These are phyloP conservation scores for Hypoxylon subgilvum DNA, from an alignment of 495 filamentous ascomycete genomes.

Conservation along the genomic window DNA sequence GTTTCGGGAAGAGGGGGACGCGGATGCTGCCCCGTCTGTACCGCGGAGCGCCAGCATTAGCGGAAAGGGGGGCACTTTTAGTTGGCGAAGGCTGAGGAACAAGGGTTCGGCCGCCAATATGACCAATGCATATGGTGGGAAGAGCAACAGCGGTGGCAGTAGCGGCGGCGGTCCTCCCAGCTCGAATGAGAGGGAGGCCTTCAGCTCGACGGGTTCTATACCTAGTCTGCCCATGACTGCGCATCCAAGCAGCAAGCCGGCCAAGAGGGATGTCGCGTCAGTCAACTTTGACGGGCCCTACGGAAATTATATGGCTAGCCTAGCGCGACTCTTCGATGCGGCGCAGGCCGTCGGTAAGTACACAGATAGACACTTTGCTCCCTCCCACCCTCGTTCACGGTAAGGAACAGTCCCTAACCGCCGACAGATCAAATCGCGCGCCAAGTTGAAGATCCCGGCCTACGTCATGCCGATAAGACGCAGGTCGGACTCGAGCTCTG, in stretches of 20 bases:
- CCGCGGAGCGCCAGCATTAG: slow-evolving; percentile 63
- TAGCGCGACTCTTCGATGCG: slow-evolving; percentile 92
- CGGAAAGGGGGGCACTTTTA: slow-evolving; percentile 72
- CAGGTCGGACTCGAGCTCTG: slow-evolving; percentile 94
- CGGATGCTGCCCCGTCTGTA: slow-evolving; percentile 44
- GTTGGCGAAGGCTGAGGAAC: slow-evolving; percentile 85
- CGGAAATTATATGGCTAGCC: slow-evolving; percentile 84
- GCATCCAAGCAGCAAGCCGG: slow-evolving; percentile 62
- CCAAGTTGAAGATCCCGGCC: slow-evolving; percentile 90
- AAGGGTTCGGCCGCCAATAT: slow-evolving; percentile 77
- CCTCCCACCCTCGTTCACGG: neutral
- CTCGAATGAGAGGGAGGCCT: slow-evolving; percentile 39
- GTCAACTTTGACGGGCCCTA: slow-evolving; percentile 82
- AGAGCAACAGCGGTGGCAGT: slow-evolving; percentile 42
- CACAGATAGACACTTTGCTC: neutral
- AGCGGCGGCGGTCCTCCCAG: slow-evolving; percentile 38
- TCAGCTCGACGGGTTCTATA: slow-evolving; percentile 50
- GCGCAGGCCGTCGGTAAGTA: slow-evolving; percentile 88
- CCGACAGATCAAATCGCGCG: slow-evolving; percentile 88
- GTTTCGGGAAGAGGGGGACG: slow-evolving; percentile 65
- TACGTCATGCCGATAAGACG: slow-evolving; percentile 78
- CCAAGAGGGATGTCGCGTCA: slow-evolving; percentile 70
- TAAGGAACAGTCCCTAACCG: slow-evolving; percentile 11
- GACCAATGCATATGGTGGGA: slow-evolving; percentile 52
- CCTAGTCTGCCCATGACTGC: slow-evolving; percentile 83